Evolutionary conservation across 768 basidiomycete species (phyloP), one percentile per base, ranked within the genome.

Genomic region (Boletus subparvulus): DNA sequence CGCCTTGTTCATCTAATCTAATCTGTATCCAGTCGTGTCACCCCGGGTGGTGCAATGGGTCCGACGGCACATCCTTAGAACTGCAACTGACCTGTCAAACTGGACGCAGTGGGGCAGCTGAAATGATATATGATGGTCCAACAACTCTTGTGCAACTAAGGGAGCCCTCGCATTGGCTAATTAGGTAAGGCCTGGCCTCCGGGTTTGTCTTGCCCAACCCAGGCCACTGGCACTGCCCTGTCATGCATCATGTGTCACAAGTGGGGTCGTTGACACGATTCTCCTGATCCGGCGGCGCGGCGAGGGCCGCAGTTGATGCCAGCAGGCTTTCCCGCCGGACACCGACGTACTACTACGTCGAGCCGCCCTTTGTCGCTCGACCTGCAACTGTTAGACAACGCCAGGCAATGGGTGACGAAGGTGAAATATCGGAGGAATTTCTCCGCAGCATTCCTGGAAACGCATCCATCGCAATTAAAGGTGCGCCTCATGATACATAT

Each of bases 381-480:
- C 37, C 17, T n/a, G 4, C 48, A 11, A 28, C 8, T 26, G 21
- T 33, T 7, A 21, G 32, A 28, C 39, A 3, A 54, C 13, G 4
- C 32, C n/a, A 32, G 19, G 4, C 26, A 12, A 56, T 56, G 54
- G 42, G 28, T n/a, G 24, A 50, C 21, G 7, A 36, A 32, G 26
- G n/a, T 8, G 55, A 60, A 17, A 36, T 33, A 40, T 35, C 54
- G 39, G 56, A 54, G 1, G 55, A 44, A 35, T 16, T 45, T 5
- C 14, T 37, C 33, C 55, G 12, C 6, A 26, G 13, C 30, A 41
- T 67, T 36, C 24, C 50, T 33, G 69, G 69, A 30, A 69, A 71
- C 21, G 67, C 68, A 14, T 12, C 65, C 35, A 3, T 35, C 7
- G 40, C 55, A 12, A 26, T 51, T 32, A 70, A 70, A 64, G 63